phyloP scores from a whole-genome alignment of 208 protist genomes.

The Leishmania lainsoni region DNA sequence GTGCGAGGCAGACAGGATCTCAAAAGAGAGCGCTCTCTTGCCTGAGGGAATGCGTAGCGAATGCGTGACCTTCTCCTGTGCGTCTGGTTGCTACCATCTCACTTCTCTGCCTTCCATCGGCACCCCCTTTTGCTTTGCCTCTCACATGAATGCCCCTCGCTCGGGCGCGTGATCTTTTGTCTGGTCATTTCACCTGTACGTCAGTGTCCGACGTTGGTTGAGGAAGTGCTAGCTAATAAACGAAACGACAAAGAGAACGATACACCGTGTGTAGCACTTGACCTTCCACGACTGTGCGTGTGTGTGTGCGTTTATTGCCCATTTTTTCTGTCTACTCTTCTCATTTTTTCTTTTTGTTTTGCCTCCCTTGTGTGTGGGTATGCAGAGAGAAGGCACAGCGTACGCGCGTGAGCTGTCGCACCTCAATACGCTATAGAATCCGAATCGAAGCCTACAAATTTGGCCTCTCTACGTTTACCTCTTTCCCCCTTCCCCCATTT shows the following conservation, averaged over 20 bases:
- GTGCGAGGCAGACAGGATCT: background rate
- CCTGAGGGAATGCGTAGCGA: background rate
- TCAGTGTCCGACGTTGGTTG: background rate
- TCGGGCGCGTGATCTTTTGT: constrained; percentile 2
- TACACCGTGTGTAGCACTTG: background rate
- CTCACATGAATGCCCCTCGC: constrained; percentile 1
- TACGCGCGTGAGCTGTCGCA: background rate
- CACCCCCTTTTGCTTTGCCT: background rate
- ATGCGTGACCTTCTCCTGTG: background rate
- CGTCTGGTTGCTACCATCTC: background rate
- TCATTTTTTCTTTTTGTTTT: background rate
- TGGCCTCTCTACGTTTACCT: background rate
- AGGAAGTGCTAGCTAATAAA: background rate
- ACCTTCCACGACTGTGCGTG: background rate
- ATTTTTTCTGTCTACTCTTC: background rate
- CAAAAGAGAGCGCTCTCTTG: background rate
- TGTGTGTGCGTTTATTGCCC: constrained; percentile 3
- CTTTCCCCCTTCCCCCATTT: background rate
- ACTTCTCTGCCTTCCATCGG: background rate
- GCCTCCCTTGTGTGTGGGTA: background rate
- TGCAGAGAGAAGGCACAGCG: background rate
- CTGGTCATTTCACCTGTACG: background rate
- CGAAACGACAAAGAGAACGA: background rate
- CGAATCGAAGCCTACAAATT: background rate
- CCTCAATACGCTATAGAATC: background rate